These are phyloP conservation scores for Asclepias syriaca DNA, from an alignment of 257 asterid genomes.

Conservation along the genomic window DNA sequence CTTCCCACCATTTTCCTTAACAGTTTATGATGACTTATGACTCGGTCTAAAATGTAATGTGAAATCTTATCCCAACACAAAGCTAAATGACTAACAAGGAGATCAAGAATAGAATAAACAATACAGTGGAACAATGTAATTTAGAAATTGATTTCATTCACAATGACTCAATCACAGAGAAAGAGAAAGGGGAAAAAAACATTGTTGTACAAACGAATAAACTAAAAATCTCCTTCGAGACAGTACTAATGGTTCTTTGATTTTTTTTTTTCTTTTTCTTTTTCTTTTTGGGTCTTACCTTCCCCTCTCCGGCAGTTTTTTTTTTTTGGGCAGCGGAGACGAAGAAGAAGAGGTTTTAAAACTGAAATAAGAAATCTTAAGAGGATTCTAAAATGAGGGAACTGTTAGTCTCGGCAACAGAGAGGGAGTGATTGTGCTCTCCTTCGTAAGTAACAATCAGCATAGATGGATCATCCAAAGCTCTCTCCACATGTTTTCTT, in stretches of 20 bases:
- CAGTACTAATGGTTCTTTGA: not conserved
- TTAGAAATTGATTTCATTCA: conserved; percentile 3
- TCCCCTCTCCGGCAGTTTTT: no score
- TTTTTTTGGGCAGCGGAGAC: no score
- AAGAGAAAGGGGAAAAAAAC: not conserved
- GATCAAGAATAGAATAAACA: no score
- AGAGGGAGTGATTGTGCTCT: conserved; percentile 62
- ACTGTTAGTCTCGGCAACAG: conserved; percentile 46
- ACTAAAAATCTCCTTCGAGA: conserved; percentile 26
- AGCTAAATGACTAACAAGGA: no score
- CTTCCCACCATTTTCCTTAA: not conserved
- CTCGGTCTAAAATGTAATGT: no score
- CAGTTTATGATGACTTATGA: no score
- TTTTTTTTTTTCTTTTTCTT: not conserved
- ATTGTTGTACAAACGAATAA: conserved; percentile 11
- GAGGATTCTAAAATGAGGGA: conserved; percentile 65
- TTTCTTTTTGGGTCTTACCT: no score
- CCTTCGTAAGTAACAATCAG: conserved; percentile 90
- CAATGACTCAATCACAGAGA: not conserved
- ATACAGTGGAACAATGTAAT: not conserved
- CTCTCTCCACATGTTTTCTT: conserved; percentile 90
- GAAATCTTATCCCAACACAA: no score
- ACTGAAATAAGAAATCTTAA: conserved; percentile 17
- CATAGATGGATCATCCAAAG: conserved; percentile 74
- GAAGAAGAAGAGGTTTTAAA: no score